Percentiles rank a stretch among this genome's conserved stretches.
Evolutionary conservation across 2,329 filamentous ascomycete genomes (phyloP).

Genomic region (Colletotrichum abscissum): DNA sequence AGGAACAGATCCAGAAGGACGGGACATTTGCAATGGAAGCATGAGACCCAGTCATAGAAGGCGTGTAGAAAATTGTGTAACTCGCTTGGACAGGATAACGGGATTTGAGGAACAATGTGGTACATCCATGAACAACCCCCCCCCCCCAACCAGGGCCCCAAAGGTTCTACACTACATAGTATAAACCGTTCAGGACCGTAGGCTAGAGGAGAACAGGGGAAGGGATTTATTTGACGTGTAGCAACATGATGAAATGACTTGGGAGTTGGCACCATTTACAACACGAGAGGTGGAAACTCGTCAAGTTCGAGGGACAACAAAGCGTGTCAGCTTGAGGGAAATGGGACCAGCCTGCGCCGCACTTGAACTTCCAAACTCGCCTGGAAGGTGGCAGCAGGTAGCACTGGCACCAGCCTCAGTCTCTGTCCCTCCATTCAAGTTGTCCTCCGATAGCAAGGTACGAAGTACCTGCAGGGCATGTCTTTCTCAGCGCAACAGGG

Average conservation of each 20-base stretch:
- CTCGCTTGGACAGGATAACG: slow-evolving; percentile 5
- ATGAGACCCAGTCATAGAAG: slow-evolving; percentile 15
- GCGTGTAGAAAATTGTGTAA: slow-evolving; percentile 10
- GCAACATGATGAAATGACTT: neutral
- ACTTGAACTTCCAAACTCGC: neutral
- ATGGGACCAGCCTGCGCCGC: neutral
- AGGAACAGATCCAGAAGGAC: neutral
- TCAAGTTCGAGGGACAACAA: neutral
- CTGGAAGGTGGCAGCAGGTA: neutral
- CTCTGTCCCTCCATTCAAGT: neutral
- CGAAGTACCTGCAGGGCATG: neutral
- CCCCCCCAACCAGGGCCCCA: neutral
- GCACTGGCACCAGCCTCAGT: slow-evolving; percentile 1
- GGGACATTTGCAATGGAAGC: slow-evolving; percentile 16
- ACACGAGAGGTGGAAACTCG: neutral
- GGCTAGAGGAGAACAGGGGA: neutral
- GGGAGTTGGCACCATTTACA: neutral
- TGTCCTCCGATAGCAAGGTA: neutral
- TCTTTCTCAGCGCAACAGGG: neutral
- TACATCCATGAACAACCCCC: neutral
- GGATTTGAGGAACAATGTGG: neutral
- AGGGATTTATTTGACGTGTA: neutral
- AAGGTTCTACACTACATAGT: neutral
- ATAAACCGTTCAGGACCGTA: neutral
- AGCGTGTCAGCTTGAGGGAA: neutral